Base-by-base conservation (phyloP, 116 monocot genomes). In the Phalaenopsis hybrid region DNA sequence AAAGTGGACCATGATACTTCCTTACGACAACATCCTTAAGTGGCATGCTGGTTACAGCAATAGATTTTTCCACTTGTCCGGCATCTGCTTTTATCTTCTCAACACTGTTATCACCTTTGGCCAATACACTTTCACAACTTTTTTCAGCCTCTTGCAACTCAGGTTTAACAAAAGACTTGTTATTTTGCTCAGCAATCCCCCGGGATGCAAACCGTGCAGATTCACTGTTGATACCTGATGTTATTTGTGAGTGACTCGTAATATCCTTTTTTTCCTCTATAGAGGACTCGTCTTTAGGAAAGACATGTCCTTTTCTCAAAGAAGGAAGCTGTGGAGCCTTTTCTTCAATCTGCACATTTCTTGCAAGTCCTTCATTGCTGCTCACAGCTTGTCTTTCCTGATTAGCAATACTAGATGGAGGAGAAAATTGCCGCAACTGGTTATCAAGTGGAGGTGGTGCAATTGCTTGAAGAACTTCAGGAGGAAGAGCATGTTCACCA, bases 1-100 rank as follows among this genome's bases (percentile, higher is more conserved):
- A 95, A 75, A 95, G 86, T 28, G 98, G 98, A 1, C 93, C 95
- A 83, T 90, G 87, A 80, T 89, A 95, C 83, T 92, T 98, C 88
- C 85, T 89, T 10, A 82, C 44, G 5, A 69, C 4, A 81, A 17
- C 79, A 75, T 96, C 93, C 80, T 82, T 96, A 65, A 57, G 33
- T 17, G 86, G 65, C 33, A 78, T 55, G 79, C 28, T 86, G 74
- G 57, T 80, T 61, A 85, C 57, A 16, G 81, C 57, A 34, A 77
- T 37, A 70, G 84, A 50, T 84, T 88, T 94, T 75, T 85, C 91
- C 12, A 78, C 48, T 78, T 88, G 92, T 57, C 81, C 90, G 76
- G 85, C 74, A 79, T 88, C 85, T 58, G 75, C 70, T 75, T 91
- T 91, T 28, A 81, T 86, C 85, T 86, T 94, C 4, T 84, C 87